phyloP scores from a whole-genome alignment of 345 rosid species.

The Aurinia saxatilis region DNA sequence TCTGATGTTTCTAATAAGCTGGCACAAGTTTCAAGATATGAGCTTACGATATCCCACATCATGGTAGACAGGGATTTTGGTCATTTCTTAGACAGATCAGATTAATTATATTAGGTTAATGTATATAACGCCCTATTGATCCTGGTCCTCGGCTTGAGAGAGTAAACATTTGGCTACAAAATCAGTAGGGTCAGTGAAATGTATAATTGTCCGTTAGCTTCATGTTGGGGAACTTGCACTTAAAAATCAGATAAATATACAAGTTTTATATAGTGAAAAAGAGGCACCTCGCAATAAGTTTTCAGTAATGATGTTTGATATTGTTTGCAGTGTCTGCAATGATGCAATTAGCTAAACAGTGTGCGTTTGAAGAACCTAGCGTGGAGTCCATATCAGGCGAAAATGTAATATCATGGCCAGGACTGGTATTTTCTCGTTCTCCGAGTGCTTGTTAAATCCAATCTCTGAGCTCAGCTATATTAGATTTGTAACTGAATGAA shows the following conservation, averaged over 20 bases:
- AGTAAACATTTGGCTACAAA: not conserved
- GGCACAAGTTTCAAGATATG: not conserved
- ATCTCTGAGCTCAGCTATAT: not conserved
- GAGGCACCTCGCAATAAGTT: not conserved
- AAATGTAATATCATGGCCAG: constrained; percentile 89
- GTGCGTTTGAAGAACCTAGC: constrained; percentile 94
- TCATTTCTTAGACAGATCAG: not conserved
- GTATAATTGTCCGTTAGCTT: constrained; percentile 6
- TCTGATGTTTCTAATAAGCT: constrained; percentile 7
- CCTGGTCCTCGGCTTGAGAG: not conserved
- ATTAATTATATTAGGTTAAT: not conserved
- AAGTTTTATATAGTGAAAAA: not conserved
- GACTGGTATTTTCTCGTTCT: constrained; percentile 55
- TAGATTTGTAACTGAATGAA: not conserved
- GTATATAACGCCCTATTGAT: not conserved
- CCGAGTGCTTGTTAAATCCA: not conserved
- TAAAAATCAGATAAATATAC: not conserved
- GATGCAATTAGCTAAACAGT: constrained; percentile 88
- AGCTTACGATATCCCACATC: constrained; percentile 6
- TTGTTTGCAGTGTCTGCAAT: constrained; percentile 87
- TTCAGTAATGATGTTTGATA: constrained; percentile 15
- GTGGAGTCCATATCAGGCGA: constrained; percentile 89
- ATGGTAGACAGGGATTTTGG: not conserved
- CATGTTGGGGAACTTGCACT: not conserved
- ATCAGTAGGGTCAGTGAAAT: constrained; percentile 7